phyloP scores from a whole-genome alignment of 805 yeast species.

The Kodamaea kaohsiungensis region DNA sequence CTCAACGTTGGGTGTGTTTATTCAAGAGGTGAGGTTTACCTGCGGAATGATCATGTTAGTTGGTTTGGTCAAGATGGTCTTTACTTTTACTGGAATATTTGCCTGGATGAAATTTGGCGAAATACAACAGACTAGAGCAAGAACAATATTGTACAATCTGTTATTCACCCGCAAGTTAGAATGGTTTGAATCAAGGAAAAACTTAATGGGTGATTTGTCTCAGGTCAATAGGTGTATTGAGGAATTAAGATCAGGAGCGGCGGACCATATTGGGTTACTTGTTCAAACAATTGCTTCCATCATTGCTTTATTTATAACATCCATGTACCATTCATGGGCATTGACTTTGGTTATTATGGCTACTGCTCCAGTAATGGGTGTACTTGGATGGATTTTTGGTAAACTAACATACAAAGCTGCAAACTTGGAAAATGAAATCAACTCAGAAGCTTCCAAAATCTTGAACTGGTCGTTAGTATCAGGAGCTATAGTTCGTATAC shows the following conservation, averaged over 20 bases:
- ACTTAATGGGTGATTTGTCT: conserved; percentile 61
- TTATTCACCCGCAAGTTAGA: conserved; percentile 47
- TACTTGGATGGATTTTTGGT: conserved; percentile 52
- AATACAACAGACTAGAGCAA: conserved; percentile 57
- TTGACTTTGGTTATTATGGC: conserved; percentile 77
- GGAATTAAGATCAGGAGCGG: conserved; percentile 65
- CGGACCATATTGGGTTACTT: conserved; percentile 64
- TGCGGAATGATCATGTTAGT: conserved; percentile 35
- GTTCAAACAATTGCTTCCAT: conserved; percentile 55
- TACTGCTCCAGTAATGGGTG: conserved; percentile 65
- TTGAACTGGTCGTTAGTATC: conserved; percentile 71
- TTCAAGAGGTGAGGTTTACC: conserved; percentile 24
- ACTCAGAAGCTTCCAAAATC: conserved; percentile 58
- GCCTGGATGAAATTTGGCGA: conserved; percentile 76
- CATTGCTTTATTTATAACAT: conserved; percentile 56
- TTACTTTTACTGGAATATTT: conserved; percentile 54
- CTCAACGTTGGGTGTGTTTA: conserved; percentile 27
- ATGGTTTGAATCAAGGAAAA: conserved; percentile 65
- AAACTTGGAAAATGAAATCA: conserved; percentile 53
- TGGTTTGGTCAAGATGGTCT: conserved; percentile 32
- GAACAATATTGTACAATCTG: conserved; percentile 45
- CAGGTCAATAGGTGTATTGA: conserved; percentile 74
- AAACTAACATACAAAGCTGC: conserved; percentile 51
- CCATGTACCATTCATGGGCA: conserved; percentile 82
- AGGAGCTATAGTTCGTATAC: conserved; percentile 59